These are phyloP conservation scores for Corynascus novoguineensis DNA, from an alignment of 495 filamentous ascomycete species.

Conservation along the genomic window DNA sequence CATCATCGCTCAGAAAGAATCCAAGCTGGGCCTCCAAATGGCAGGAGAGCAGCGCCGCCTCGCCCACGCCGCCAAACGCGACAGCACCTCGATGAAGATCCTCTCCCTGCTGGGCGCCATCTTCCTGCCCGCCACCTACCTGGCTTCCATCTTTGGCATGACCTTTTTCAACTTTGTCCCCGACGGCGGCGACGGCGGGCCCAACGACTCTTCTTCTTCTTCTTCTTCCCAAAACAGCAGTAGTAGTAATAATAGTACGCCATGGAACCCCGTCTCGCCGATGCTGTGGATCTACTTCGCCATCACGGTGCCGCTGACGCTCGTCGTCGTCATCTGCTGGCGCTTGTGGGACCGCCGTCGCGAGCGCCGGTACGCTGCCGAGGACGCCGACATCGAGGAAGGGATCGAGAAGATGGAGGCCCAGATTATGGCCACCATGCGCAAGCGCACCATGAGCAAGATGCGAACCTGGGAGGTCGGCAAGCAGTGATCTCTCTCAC, in stretches of 20 bases:
- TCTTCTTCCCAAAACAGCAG: slow-evolving; percentile 5
- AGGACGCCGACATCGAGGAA: slow-evolving; percentile 46
- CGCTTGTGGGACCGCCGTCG: slow-evolving; percentile 42
- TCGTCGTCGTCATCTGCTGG: slow-evolving; percentile 42
- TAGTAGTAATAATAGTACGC: slow-evolving; percentile 2
- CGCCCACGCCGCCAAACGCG: slow-evolving; percentile 51
- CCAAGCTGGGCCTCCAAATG: slow-evolving; percentile 52
- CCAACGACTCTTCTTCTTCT: neutral
- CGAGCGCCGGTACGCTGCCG: slow-evolving; percentile 39
- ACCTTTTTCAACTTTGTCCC: slow-evolving; percentile 50
- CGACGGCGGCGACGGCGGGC: neutral
- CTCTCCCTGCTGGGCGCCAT: slow-evolving; percentile 51
- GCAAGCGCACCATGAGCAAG: slow-evolving; percentile 50
- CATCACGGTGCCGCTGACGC: slow-evolving; percentile 47
- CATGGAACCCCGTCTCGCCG: slow-evolving; percentile 29
- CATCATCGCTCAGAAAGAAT: slow-evolving; percentile 54
- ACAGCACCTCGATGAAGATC: slow-evolving; percentile 52
- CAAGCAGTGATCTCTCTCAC: neutral
- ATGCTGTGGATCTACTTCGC: slow-evolving; percentile 53
- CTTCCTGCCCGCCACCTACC: slow-evolving; percentile 50
- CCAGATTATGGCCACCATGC: slow-evolving; percentile 48
- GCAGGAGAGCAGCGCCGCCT: slow-evolving; percentile 52
- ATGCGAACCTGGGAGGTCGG: slow-evolving; percentile 40
- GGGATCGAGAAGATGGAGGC: slow-evolving; percentile 51
- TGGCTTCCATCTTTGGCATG: slow-evolving; percentile 52